A percentile compares a stretch with the other conserved stretches of the same genome.
Conservation (phyloP, 345 rosid species). For the Syzygium aromaticum region DNA sequence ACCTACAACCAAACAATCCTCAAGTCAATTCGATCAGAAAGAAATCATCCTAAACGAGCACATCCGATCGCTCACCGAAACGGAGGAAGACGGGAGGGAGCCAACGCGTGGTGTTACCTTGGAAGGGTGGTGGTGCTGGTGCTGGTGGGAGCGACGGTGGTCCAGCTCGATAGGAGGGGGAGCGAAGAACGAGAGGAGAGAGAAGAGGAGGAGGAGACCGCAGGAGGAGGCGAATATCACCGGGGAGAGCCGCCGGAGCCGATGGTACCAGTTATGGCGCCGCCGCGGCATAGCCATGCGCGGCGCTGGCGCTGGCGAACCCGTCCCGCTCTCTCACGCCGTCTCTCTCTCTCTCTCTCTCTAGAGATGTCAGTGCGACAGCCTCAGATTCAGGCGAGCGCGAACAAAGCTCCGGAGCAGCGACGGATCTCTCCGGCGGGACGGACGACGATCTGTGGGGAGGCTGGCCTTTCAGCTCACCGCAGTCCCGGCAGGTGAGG, state of each 20-base stretch:
- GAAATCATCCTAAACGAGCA: not conserved
- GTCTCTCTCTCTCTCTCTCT: not conserved
- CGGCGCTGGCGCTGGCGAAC: not conserved
- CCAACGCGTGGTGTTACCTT: conserved; percentile 17
- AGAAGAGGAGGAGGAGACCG: conserved; percentile 55
- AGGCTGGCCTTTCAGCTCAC: not conserved
- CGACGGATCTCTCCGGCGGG: not conserved
- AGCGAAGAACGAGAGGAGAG: conserved; percentile 58
- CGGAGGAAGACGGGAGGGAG: not conserved
- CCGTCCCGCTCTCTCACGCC: not conserved
- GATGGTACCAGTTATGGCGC: conserved; percentile 44
- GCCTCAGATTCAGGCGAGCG: not conserved
- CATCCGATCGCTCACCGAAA: not conserved
- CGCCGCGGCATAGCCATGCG: conserved; percentile 70
- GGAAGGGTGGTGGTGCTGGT: conserved; percentile 12
- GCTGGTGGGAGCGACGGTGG: conserved; percentile 18
- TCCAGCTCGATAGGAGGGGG: conserved; percentile 60
- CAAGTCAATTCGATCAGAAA: not conserved
- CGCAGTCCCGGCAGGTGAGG: not conserved
- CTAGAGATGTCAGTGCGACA: not conserved
- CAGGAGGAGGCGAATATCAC: conserved; percentile 39
- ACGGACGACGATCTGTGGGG: too few relatives aligned
- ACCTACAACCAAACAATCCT: not conserved
- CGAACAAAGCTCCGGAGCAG: not conserved
- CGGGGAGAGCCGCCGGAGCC: conserved; percentile 44